Percentiles rank a stretch among this genome's conserved stretches.
Conservation (phyloP, 495 filamentous ascomycete genomes). For the Talaromyces ruber region DNA sequence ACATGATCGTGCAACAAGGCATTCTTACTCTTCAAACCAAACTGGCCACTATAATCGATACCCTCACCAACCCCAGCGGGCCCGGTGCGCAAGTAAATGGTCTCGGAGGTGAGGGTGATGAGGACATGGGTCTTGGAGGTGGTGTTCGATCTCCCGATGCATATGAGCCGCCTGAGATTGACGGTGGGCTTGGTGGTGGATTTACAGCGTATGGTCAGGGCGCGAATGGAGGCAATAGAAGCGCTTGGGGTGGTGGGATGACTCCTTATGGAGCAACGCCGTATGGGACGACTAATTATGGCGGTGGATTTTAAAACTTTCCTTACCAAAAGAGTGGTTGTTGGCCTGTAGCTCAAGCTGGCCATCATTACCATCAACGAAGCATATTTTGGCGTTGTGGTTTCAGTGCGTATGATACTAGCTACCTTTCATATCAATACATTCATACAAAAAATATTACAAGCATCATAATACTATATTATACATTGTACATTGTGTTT, state of each 20-base stretch:
- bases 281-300: conserved; percentile 52
- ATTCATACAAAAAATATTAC: neutral
- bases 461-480: neutral
- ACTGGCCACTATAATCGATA: conserved; percentile 73
- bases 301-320: conserved; percentile 9
- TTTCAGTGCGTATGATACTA: conserved; percentile 2
- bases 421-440: neutral
- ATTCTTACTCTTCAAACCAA: conserved; percentile 87
- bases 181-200: conserved; percentile 55
- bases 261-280: conserved; percentile 66
- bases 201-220: conserved; percentile 60
- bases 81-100: conserved; percentile 35
- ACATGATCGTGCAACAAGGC: conserved; percentile 77
- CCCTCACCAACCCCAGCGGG: conserved; percentile 46
- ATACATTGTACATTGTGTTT: too few relatives aligned
- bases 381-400: conserved; percentile 7
- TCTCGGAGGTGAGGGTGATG: conserved; percentile 37
- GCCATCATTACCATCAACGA: conserved; percentile 14
- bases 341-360: neutral
- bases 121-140: conserved; percentile 49
- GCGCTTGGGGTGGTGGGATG: conserved; percentile 56
- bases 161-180: conserved; percentile 47
- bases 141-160: conserved; percentile 54
- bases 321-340: neutral
- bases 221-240: conserved; percentile 47